Evolutionary conservation across 495 filamentous ascomycete genomes (phyloP), one percentile per base, ranked within the genome.

Genomic region (Thermothielavioides terrestris): DNA sequence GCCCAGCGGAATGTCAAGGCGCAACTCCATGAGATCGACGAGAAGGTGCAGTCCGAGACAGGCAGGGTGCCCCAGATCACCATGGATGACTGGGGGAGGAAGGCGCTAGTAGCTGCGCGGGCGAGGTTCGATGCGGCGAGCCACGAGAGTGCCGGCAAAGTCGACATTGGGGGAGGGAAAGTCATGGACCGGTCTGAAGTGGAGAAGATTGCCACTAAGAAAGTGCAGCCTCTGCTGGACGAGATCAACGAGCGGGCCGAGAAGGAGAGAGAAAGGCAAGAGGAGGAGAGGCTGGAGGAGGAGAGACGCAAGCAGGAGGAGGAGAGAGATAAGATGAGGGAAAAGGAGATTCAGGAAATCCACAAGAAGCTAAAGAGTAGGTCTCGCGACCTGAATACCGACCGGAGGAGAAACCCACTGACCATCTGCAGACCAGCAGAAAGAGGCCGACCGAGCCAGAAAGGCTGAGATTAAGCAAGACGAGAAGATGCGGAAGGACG

Each of bases 221-320:
- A 84, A 57, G 75, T 98, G n/a, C 86, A 88, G 64, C 92, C 92
- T 15, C 79, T 92, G 0, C 64, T 98, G n/a, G 86, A 96, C 59
- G 88, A 95, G 55, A 94, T 98, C 31, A 80, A 81, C 41, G 82
- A 83, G 17, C 82, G 78, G 27, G 83, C 84, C 0, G 86, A 91
- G 58, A 69, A 70, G 40, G 81, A 86, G 57, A 72, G 74, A 42
- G 72, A 80, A 51, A 73, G 82, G 18, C 74, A 79, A 39, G 77
- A 76, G 5, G 78, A 78, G 42, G 38, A 68, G 17, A 69, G 65
- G 53, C 10, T 58, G 30, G 75, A 77, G n/a, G 66, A 74, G 59
- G 72, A 77, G 43, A 69, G 63, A 28, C 65, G 66, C 34, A 72
- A 67, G 42, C 67, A 65, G 50, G 70, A 77, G 42, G 66, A 59